Conservation (phyloP, 257 asterid genomes). For the Solanum virginianum region DNA sequence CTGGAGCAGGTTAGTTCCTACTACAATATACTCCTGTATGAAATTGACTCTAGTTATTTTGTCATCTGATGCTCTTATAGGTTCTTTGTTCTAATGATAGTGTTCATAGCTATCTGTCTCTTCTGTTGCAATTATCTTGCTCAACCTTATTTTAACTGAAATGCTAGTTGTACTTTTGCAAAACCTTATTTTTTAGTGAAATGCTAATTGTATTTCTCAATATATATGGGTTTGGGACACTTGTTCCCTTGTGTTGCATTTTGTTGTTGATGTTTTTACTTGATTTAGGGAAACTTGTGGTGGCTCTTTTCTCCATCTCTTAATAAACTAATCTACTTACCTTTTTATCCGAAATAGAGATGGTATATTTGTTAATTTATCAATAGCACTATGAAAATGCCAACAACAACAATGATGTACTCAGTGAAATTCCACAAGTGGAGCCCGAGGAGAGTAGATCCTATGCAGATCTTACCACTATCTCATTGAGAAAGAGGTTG, state of each 20-base stretch:
- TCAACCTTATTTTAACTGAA: background rate
- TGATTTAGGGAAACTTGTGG: background rate
- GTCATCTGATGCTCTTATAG: background rate
- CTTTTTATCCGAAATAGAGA: background rate
- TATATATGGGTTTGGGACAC: background rate
- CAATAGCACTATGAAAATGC: background rate
- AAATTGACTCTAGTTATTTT: background rate
- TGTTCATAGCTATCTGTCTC: background rate
- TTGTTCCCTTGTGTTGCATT: background rate
- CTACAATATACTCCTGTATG: background rate
- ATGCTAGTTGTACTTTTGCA: background rate
- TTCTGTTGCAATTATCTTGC: background rate
- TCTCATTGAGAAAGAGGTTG: too few relatives aligned
- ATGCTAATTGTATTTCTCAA: background rate
- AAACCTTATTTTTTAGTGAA: background rate
- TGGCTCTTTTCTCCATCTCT: background rate
- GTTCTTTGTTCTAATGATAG: background rate
- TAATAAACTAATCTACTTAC: background rate
- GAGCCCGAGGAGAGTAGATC: too few relatives aligned
- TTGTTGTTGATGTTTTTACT: background rate
- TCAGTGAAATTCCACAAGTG: too few relatives aligned
- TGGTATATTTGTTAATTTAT: background rate
- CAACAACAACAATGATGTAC: too few relatives aligned
- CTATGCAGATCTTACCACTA: too few relatives aligned
- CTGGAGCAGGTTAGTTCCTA: slow-evolving; percentile 12